Percentiles rank a stretch among this genome's conserved stretches.
Evolutionary conservation across 768 basidiomycete species (phyloP).

Genomic region (Pisolithus marmoratus): DNA sequence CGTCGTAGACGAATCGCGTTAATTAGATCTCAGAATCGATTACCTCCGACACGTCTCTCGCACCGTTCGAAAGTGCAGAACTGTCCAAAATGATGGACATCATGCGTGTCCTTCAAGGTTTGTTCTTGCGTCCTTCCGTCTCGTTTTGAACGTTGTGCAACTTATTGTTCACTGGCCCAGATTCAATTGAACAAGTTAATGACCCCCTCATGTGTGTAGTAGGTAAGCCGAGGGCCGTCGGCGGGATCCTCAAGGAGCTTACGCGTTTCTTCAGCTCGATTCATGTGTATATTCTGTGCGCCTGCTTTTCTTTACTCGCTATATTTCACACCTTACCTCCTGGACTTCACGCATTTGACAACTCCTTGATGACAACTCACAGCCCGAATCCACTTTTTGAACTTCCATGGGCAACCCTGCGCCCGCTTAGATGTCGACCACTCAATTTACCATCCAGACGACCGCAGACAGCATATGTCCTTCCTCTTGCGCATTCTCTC

Average conservation of each 20-base stretch:
- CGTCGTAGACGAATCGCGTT: too few species aligned
- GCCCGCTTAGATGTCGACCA: slow-evolving; percentile 29
- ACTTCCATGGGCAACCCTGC: slow-evolving; percentile 34
- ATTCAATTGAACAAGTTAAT: not conserved
- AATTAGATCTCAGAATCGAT: slow-evolving; percentile 7
- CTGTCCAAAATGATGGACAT: slow-evolving; percentile 7
- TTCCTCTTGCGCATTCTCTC: slow-evolving; percentile 32
- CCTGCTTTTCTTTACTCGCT: not conserved
- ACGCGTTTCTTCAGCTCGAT: not conserved
- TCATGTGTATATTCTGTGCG: slow-evolving; percentile 9
- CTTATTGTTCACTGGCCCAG: not conserved
- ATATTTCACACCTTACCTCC: too few species aligned
- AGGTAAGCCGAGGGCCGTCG: not conserved
- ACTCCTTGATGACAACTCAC: not conserved
- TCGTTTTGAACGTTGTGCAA: not conserved
- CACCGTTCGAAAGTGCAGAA: slow-evolving; percentile 11
- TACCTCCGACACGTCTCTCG: slow-evolving; percentile 11
- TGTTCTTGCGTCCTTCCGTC: not conserved
- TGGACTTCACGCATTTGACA: too few species aligned
- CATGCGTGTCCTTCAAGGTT: slow-evolving; percentile 5
- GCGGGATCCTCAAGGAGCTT: too few species aligned
- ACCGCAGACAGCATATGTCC: slow-evolving; percentile 18
- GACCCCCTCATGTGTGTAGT: slow-evolving; percentile 4
- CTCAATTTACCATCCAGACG: slow-evolving; percentile 16
- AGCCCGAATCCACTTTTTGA: slow-evolving; percentile 27